These are phyloP conservation scores for Achlya hypogyna DNA, from an alignment of 352 stramenopile species.

Conservation along the genomic window DNA sequence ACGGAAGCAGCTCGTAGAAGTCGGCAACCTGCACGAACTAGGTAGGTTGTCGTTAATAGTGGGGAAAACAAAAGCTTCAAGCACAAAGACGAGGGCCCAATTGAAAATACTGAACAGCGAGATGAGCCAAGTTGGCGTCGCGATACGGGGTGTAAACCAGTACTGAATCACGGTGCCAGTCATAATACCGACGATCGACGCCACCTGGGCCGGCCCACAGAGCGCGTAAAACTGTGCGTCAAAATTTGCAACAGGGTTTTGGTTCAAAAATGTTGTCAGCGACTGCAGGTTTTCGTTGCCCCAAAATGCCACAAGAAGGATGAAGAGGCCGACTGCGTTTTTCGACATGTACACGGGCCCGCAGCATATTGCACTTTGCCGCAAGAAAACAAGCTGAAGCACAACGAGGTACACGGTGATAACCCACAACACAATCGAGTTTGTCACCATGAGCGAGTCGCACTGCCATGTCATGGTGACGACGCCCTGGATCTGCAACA, in stretches of 20 bases:
- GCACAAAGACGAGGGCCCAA: conserved; percentile 19
- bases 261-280: conserved; percentile 21
- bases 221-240: conserved; percentile 1
- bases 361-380: conserved; percentile 18
- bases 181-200: conserved; percentile 23
- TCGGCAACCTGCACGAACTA: conserved; percentile 9
- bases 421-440: conserved; percentile 22
- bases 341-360: conserved; percentile 23
- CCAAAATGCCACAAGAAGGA: conserved; percentile 20
- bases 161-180: conserved; percentile 22
- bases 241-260: conserved; percentile 20
- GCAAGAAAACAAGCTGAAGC: conserved; percentile 20
- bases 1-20: conserved; percentile 19
- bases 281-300: conserved; percentile 22
- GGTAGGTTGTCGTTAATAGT: neutral
- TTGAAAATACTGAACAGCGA: conserved; percentile 22
- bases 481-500: conserved; percentile 19
- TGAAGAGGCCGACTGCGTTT: conserved; percentile 16
- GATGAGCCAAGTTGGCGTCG: conserved; percentile 17
- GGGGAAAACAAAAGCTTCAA: conserved; percentile 18
- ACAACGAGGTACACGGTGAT: conserved; percentile 19
- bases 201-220: conserved; percentile 19
- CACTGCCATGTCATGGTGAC: conserved; percentile 21
- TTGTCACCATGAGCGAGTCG: conserved; percentile 20
- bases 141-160: conserved; percentile 21